These are phyloP conservation scores for Blepharisma japonicum DNA, from an alignment of 73 alveolate genomes.

Conservation along the genomic window DNA sequence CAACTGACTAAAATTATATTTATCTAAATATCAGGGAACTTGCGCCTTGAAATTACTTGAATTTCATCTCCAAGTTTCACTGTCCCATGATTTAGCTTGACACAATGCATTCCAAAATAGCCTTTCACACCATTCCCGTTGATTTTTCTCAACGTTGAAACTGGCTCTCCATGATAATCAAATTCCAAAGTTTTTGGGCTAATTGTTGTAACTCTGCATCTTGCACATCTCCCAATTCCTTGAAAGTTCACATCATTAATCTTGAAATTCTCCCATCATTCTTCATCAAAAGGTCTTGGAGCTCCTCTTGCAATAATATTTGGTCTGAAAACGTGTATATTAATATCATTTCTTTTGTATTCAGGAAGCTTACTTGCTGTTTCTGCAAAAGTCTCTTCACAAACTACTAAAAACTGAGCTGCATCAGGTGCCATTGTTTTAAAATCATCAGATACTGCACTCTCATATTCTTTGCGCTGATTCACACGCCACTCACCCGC, in stretches of 20 bases:
- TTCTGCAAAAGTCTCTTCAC: background rate
- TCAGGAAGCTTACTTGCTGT: background rate
- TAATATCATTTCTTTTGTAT: background rate
- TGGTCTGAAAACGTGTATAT: background rate
- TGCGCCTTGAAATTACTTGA: background rate
- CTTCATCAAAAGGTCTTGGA: background rate
- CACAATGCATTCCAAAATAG: slow-evolving; percentile 9
- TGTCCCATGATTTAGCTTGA: background rate
- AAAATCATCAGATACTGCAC: background rate
- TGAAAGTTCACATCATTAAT: background rate
- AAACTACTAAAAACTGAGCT: background rate
- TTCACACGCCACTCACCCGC: too few species aligned
- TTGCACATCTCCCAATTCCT: background rate
- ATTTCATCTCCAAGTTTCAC: background rate
- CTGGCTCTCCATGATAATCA: background rate
- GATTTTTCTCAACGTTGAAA: background rate
- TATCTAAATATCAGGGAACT: slow-evolving; percentile 7
- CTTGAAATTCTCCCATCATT: background rate
- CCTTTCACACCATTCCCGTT: slow-evolving; percentile 8
- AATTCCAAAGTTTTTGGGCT: background rate
- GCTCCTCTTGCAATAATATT: background rate
- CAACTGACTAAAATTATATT: too few species aligned
- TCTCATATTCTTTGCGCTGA: too few species aligned
- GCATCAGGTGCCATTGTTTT: background rate
- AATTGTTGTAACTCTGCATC: background rate